These are phyloP conservation scores for Senecio squalidus DNA, from an alignment of 140 eudicot species.

Conservation along the genomic window DNA sequence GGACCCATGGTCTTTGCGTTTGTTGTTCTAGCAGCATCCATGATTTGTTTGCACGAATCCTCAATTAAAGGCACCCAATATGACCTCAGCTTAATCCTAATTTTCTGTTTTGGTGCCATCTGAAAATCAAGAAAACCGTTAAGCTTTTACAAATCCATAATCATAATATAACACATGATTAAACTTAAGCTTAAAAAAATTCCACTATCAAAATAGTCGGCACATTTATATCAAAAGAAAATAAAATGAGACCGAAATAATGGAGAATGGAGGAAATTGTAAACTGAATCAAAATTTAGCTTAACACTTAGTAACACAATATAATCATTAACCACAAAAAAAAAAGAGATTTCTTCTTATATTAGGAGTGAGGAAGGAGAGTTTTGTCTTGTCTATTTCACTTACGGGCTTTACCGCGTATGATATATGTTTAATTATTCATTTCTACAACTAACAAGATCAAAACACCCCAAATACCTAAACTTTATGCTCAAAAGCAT, in stretches of 20 bases:
- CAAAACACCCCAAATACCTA: background rate
- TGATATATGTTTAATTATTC: background rate
- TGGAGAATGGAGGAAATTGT: too few relatives aligned
- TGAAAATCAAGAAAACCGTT: constrained; percentile 12
- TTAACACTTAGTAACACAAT: too few relatives aligned
- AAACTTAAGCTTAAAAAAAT: too few relatives aligned
- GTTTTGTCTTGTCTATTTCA: background rate
- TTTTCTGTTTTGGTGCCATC: constrained; percentile 84
- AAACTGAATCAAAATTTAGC: too few relatives aligned
- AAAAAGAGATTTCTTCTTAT: too few relatives aligned
- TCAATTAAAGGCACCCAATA: constrained; percentile 86
- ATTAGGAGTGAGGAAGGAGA: too few relatives aligned
- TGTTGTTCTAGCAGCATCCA: constrained; percentile 89
- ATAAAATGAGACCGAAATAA: too few relatives aligned
- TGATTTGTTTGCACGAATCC: constrained; percentile 87
- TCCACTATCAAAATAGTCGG: too few relatives aligned
- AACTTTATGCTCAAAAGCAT: constrained; percentile 2
- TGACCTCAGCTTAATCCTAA: constrained; percentile 75
- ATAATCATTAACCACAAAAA: too few relatives aligned
- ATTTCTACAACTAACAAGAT: background rate
- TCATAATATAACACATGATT: too few relatives aligned
- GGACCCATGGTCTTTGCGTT: constrained; percentile 91
- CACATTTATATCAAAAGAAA: too few relatives aligned
- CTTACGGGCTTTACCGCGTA: too few relatives aligned
- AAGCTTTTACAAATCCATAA: constrained; percentile 3